These are phyloP conservation scores for Aureobasidium sp. DNA, from an alignment of 2,329 filamentous ascomycete species.

Conservation along the genomic window DNA sequence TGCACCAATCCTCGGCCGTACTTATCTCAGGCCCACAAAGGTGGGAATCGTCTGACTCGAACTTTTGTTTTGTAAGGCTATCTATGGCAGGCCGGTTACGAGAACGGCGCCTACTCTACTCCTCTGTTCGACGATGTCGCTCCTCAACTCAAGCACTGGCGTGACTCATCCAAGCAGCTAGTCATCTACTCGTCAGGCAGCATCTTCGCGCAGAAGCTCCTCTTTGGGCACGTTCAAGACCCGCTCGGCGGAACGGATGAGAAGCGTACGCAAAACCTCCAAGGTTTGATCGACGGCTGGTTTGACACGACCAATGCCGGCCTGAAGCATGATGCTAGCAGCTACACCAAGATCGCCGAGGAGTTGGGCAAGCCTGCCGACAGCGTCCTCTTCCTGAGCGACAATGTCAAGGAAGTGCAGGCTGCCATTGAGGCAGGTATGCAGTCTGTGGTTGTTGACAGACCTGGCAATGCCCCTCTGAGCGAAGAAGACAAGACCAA, in stretches of 20 bases:
- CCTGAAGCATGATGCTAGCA: conserved; percentile 56
- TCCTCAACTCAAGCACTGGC: conserved; percentile 53
- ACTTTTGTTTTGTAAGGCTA: conserved; percentile 38
- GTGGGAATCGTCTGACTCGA: neutral
- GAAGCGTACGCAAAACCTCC: conserved; percentile 49
- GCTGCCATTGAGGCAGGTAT: conserved; percentile 36
- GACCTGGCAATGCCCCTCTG: conserved; percentile 63
- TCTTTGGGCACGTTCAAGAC: conserved; percentile 53
- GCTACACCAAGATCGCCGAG: conserved; percentile 57
- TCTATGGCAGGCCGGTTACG: conserved; percentile 68
- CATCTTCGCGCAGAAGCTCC: conserved; percentile 68
- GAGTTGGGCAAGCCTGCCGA: conserved; percentile 38
- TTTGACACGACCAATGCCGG: conserved; percentile 79
- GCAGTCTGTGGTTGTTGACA: conserved; percentile 37
- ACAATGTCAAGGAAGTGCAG: conserved; percentile 56
- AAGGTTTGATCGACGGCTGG: conserved; percentile 52
- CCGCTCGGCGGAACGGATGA: conserved; percentile 28
- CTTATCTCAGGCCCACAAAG: conserved; percentile 3
- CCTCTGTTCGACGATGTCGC: conserved; percentile 67
- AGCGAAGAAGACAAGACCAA: conserved; percentile 36
- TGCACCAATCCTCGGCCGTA: conserved; percentile 28
- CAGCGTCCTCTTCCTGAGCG: conserved; percentile 69
- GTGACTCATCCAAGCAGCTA: conserved; percentile 45
- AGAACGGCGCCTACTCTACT: conserved; percentile 57
- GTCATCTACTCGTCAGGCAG: conserved; percentile 79